phyloP scores from a whole-genome alignment of 495 filamentous ascomycete species.

The Astrothelium macrocarpum region DNA sequence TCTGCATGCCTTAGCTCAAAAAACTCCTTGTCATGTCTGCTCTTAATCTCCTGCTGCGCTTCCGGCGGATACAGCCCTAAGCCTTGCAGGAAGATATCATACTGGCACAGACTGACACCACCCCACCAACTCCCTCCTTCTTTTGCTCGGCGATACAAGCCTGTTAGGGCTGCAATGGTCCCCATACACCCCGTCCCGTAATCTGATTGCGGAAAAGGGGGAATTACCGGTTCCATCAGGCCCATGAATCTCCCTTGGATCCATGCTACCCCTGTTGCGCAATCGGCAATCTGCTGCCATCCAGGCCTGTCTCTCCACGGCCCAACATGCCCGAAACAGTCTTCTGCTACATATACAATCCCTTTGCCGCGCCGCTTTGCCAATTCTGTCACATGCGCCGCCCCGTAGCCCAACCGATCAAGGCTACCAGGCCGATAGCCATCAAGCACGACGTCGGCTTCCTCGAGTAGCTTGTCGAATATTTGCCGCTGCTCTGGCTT shows the following conservation, averaged over 20 bases:
- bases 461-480: conserved; percentile 38
- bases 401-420: conserved; percentile 44
- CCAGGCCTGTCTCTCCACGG: conserved; percentile 42
- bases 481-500: conserved; percentile 30
- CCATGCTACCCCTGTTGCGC: conserved; percentile 22
- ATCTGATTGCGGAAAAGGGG: conserved; percentile 73
- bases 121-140: conserved; percentile 29
- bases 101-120: conserved; percentile 42
- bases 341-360: conserved; percentile 44
- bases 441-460: conserved; percentile 49
- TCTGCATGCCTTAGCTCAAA: conserved; percentile 58
- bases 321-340: conserved; percentile 50
- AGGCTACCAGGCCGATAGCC: conserved; percentile 46
- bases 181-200: conserved; percentile 55
- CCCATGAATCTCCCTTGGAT: conserved; percentile 63
- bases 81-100: conserved; percentile 57
- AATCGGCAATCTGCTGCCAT: conserved; percentile 50
- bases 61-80: conserved; percentile 50
- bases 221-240: conserved; percentile 57
- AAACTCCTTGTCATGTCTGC: conserved; percentile 47
- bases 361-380: conserved; percentile 37
- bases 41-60: conserved; percentile 47
- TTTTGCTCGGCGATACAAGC: conserved; percentile 28
- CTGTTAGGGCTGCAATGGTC: conserved; percentile 28
- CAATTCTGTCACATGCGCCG: conserved; percentile 41